Evolutionary conservation across 2,329 filamentous ascomycete species (phyloP).

Genomic region (Aureobasidium sp.): DNA sequence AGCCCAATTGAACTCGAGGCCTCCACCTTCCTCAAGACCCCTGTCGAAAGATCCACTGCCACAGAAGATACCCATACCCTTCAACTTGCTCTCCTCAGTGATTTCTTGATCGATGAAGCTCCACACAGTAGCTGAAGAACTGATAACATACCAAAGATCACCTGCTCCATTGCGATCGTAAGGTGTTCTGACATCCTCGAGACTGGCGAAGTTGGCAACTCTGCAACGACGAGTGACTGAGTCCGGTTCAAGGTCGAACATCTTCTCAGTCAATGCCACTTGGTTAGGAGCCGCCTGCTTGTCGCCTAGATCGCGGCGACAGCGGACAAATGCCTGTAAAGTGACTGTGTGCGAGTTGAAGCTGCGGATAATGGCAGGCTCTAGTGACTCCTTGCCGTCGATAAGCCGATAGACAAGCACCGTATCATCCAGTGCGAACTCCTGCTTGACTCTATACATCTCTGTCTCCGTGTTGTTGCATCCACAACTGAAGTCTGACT

Average conservation of each 20-base stretch:
- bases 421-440: conserved; percentile 49
- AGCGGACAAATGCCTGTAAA: conserved; percentile 46
- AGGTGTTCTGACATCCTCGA: conserved; percentile 46
- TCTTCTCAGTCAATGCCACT: conserved; percentile 46
- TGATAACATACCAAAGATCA: conserved; percentile 47
- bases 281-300: conserved; percentile 42
- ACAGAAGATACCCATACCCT: conserved; percentile 64
- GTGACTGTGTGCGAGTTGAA: conserved; percentile 27
- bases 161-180: conserved; percentile 59
- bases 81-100: conserved; percentile 16
- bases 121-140: too few relatives aligned
- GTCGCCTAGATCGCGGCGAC: conserved; percentile 26
- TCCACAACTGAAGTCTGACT: conserved; percentile 47
- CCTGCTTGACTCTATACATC: conserved; percentile 13
- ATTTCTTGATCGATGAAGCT: too few relatives aligned
- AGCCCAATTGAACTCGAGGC: conserved; percentile 54
- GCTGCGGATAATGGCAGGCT: conserved; percentile 52
- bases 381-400: conserved; percentile 33
- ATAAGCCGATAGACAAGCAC: conserved; percentile 39
- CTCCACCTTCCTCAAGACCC: conserved; percentile 64
- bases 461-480: conserved; percentile 23
- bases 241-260: conserved; percentile 28
- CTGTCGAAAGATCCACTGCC: conserved; percentile 71
- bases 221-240: conserved; percentile 49
- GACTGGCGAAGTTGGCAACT: conserved; percentile 45